Base-by-base conservation (phyloP, 2,329 filamentous ascomycete genomes). In the Sclerotinia nivalis region DNA sequence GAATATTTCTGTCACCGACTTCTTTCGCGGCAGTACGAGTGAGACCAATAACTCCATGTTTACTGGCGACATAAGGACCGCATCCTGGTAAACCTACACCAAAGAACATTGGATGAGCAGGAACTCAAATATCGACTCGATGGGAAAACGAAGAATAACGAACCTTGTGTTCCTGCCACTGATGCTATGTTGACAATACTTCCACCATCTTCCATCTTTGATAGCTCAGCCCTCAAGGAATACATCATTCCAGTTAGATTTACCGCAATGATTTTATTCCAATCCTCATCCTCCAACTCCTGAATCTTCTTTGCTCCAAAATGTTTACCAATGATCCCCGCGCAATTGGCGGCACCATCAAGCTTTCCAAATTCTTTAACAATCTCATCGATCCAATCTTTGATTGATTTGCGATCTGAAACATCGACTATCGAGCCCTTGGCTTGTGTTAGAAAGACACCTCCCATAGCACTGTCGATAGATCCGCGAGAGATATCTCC, bases 341-440 rank as follows among this genome's bases (percentile, higher is more conserved):
- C 87, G 12, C 86, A 81, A 68, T 89, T 88, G 15, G 83, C 85
- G 28, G 85, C 81, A 34, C 81, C 81, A 66, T 82, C 80, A 10
- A 83, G 71, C 7, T 72, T 74, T 1, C 80, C 80, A 71, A 80
- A 81, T 18, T 75, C 75, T 12, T 70, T 66, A 8, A 82, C 73
- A 1, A 81, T 81, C 0, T 59, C 58, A 1, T 73, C 72, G 49
- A 82, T 80, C 80, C 81, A 83, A 28, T 59, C 71, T 40, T 82
- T 76, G 4, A 82, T 80, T 4, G 78, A 73, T 2, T 70, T 22
- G 0, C 73, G 67, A 9, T 74, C 74, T 5, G 77, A 61, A 18
- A 83, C 78, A 67, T 82, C 60, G 0, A 64, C 31, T 37, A 52
- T 40, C 13, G 60, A 40, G 8, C 45, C 60, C 45, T 37, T 64